Percentiles rank a stretch among this genome's conserved stretches.
These are phyloP conservation scores for Saksenaea oblongispora DNA, from an alignment of 371 early-diverging fungal species.

Conservation along the genomic window DNA sequence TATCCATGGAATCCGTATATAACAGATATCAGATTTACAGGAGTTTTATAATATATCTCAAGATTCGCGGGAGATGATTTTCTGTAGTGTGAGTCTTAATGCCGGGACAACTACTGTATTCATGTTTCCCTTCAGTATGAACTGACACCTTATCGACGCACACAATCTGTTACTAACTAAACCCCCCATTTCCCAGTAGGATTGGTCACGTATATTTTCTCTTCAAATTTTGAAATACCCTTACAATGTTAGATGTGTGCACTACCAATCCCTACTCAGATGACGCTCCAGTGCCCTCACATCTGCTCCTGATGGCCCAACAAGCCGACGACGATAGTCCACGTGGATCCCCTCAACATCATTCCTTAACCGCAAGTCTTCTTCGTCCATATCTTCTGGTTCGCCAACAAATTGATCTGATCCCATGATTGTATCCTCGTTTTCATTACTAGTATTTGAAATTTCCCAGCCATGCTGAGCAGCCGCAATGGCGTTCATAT, in stretches of 20 bases:
- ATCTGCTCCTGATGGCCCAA: slow-evolving; percentile 11
- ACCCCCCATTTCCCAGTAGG: too few species aligned
- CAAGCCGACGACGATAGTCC: slow-evolving; percentile 14
- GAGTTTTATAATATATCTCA: too few species aligned
- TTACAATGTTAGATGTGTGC: background rate
- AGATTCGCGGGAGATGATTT: too few species aligned
- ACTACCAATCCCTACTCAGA: slow-evolving; percentile 20
- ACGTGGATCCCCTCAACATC: slow-evolving; percentile 12
- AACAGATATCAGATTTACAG: too few species aligned
- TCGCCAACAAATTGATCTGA: slow-evolving; percentile 25
- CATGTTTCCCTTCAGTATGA: too few species aligned
- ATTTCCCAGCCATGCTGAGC: slow-evolving; percentile 33
- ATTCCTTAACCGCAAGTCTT: slow-evolving; percentile 13
- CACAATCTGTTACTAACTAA: too few species aligned
- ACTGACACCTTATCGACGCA: too few species aligned
- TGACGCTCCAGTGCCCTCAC: slow-evolving; percentile 14
- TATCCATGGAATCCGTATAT: too few species aligned
- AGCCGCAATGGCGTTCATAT: slow-evolving; percentile 34
- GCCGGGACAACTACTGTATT: too few species aligned
- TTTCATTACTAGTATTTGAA: background rate
- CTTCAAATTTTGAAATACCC: too few species aligned
- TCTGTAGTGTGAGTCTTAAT: too few species aligned
- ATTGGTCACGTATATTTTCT: too few species aligned
- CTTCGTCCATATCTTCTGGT: slow-evolving; percentile 24
- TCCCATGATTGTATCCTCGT: slow-evolving; percentile 14